Conservation (phyloP, 1,284 basidiomycete genomes). For the Pulchroboletus neoregius region DNA sequence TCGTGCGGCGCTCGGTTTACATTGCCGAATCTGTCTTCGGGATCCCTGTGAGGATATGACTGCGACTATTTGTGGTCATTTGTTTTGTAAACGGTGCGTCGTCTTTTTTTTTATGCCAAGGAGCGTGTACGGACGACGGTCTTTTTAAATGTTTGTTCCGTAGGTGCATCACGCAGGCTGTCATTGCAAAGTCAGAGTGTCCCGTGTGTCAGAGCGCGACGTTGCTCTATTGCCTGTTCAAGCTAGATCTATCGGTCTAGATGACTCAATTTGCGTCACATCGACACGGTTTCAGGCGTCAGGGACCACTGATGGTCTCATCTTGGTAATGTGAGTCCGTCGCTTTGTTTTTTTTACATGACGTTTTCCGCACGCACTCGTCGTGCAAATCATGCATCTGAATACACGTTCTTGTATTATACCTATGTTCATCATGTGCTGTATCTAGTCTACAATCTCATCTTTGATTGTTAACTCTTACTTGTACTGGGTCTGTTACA, state of each 20-base stretch:
- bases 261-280: background rate
- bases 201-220: constrained; percentile 47
- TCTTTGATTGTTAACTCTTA: background rate
- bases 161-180: constrained; percentile 48
- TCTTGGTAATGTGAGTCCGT: background rate
- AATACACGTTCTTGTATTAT: background rate
- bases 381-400: too few relatives aligned
- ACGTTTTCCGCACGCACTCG: too few relatives aligned
- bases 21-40: constrained; percentile 43
- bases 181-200: constrained; percentile 44
- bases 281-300: background rate
- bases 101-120: background rate
- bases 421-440: background rate
- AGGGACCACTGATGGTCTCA: background rate
- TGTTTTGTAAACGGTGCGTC: constrained; percentile 52
- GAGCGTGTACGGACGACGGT: background rate
- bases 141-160: background rate
- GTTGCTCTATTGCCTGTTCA: constrained; percentile 47
- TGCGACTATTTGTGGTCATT: constrained; percentile 53
- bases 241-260: constrained; percentile 23
- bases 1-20: constrained; percentile 30
- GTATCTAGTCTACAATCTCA: background rate
- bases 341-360: background rate
- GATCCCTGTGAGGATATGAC: constrained; percentile 46
- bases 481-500: too few relatives aligned